phyloP scores from a whole-genome alignment of 2,329 filamentous ascomycete species.

The Ramularia collo-cygni region DNA sequence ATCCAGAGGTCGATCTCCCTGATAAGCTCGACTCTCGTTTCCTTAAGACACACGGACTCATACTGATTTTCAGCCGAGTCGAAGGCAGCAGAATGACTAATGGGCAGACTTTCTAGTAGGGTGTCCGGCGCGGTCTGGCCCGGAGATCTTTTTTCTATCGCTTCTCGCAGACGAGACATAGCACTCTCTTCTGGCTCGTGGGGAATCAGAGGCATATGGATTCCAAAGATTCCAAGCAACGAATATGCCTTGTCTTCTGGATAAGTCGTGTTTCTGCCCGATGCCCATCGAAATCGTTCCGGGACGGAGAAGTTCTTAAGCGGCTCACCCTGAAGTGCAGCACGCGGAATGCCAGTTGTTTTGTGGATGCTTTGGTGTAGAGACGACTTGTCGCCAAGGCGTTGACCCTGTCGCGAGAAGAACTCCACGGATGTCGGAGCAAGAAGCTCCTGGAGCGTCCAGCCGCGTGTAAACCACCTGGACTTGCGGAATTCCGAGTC shows the following conservation, averaged over 20 bases:
- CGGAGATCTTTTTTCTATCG: too few species aligned
- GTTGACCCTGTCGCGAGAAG: background rate
- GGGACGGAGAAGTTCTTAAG: background rate
- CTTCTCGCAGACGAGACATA: too few species aligned
- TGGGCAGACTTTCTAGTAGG: background rate
- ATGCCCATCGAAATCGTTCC: constrained; percentile 3
- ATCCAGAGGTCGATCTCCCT: constrained; percentile 21
- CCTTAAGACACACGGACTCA: constrained; percentile 14
- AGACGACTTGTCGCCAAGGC: background rate
- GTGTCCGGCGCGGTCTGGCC: too few species aligned
- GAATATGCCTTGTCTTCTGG: constrained; percentile 19
- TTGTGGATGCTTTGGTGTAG: background rate
- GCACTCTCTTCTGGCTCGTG: too few species aligned
- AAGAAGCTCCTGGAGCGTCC: constrained; percentile 17
- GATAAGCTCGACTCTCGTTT: constrained; percentile 24
- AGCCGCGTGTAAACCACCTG: too few species aligned
- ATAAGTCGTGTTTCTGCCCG: background rate
- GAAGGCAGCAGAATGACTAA: background rate
- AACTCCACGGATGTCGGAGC: constrained; percentile 10
- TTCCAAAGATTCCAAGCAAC: constrained; percentile 15
- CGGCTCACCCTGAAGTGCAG: background rate
- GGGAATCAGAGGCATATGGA: constrained; percentile 17
- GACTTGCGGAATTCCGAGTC: background rate
- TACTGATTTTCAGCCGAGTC: background rate
- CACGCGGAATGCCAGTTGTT: background rate